These are phyloP conservation scores for Arachnopeziza araneosa DNA, from an alignment of 2,329 filamentous ascomycete species.

Conservation along the genomic window DNA sequence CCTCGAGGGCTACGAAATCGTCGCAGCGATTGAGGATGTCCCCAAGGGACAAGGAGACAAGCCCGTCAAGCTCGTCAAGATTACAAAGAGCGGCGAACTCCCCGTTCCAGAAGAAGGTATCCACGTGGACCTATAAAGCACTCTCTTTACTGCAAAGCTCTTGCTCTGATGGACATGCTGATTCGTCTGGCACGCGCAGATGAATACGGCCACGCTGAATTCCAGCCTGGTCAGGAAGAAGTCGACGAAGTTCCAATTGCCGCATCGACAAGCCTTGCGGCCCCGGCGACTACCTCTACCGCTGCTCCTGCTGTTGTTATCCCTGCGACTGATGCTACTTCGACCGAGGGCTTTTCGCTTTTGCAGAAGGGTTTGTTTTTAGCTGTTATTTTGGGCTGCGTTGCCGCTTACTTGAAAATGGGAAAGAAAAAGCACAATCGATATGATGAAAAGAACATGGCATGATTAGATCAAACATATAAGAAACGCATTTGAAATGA, in stretches of 20 bases:
- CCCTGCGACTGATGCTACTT: constrained; percentile 19
- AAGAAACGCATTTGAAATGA: not conserved
- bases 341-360: constrained; percentile 35
- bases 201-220: constrained; percentile 29
- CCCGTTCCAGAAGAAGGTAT: constrained; percentile 87
- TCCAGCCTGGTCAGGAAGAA: constrained; percentile 26
- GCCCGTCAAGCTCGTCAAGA: constrained; percentile 65
- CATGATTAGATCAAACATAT: not conserved
- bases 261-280: constrained; percentile 1
- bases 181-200: constrained; percentile 27
- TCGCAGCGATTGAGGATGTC: constrained; percentile 72
- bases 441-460: not conserved
- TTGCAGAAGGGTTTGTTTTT: constrained; percentile 48
- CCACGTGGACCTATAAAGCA: constrained; percentile 74
- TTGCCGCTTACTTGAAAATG: constrained; percentile 38
- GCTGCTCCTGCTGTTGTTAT: constrained; percentile 17
- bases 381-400: constrained; percentile 40
- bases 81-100: constrained; percentile 78
- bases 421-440: not conserved
- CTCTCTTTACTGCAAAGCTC: constrained; percentile 16
- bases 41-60: constrained; percentile 62
- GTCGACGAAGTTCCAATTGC: constrained; percentile 16
- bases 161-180: constrained; percentile 25
- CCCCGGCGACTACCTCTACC: constrained; percentile 7
- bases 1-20: constrained; percentile 75